Evolutionary conservation across 129 eudicot species (phyloP).

Genomic region (Silybum marianum): DNA sequence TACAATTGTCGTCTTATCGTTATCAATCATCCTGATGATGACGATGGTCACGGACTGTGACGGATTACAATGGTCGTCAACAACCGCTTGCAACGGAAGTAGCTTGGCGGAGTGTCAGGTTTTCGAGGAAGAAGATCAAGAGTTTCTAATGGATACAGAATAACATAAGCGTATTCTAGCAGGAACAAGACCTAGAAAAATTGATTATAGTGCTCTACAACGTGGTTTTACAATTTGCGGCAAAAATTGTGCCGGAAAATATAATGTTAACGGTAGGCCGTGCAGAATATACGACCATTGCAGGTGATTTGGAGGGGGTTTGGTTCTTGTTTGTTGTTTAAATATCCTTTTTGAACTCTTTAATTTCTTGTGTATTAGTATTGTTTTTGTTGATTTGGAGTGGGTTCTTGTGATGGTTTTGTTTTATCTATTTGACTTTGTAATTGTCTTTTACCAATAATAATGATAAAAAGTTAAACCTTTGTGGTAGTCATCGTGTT

Average conservation of each 20-base stretch:
- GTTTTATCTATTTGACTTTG: background rate
- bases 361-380: background rate
- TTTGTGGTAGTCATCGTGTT: background rate
- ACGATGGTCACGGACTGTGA: constrained; percentile 13
- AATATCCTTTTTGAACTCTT: background rate
- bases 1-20: background rate
- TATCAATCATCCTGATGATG: constrained; percentile 4
- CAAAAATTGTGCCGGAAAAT: background rate
- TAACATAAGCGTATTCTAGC: constrained; percentile 14
- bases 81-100: constrained; percentile 3
- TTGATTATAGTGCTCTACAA: background rate
- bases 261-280: background rate
- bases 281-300: background rate
- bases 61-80: background rate
- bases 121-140: constrained; percentile 19
- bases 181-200: background rate
- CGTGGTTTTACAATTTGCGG: background rate
- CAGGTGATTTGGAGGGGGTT: background rate
- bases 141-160: constrained; percentile 22
- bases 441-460: background rate
- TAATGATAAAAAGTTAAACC: background rate
- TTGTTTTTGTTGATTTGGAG: background rate
- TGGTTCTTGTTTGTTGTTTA: background rate
- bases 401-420: background rate
- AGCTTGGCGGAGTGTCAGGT: constrained; percentile 2